Percentiles rank a stretch among this genome's conserved stretches.
Evolutionary conservation across 257 asterid genomes (phyloP).

Genomic region (Penstemon newberryi): DNA sequence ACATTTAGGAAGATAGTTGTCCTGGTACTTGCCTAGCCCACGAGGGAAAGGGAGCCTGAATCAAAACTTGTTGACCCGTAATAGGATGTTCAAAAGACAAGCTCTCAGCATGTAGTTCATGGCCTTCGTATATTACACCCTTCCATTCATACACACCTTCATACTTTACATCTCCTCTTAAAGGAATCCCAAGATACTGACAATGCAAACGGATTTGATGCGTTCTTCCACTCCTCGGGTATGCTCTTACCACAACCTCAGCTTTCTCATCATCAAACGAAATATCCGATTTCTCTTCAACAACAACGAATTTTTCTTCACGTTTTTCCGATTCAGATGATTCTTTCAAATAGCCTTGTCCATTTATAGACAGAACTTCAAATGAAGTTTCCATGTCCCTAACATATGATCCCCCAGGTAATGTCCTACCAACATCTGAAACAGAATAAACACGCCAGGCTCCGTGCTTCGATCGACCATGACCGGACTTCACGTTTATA

Average conservation of each 20-base stretch:
- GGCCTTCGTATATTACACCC: slow-evolving; percentile 59
- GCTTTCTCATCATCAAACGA: slow-evolving; percentile 46
- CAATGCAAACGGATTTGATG: slow-evolving; percentile 96
- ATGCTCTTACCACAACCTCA: slow-evolving; percentile 71
- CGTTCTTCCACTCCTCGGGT: slow-evolving; percentile 86
- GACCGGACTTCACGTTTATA: slow-evolving; percentile 67
- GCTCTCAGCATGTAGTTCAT: slow-evolving; percentile 92
- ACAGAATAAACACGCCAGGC: slow-evolving; percentile 94
- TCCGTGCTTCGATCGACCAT: slow-evolving; percentile 87
- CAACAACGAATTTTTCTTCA: slow-evolving; percentile 39
- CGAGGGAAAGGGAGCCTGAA: slow-evolving; percentile 73
- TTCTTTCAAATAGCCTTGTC: slow-evolving; percentile 35
- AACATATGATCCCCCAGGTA: slow-evolving; percentile 84
- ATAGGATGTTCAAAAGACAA: slow-evolving; percentile 84
- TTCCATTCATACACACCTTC: slow-evolving; percentile 89
- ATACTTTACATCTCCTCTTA: slow-evolving; percentile 85
- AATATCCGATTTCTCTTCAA: slow-evolving; percentile 55
- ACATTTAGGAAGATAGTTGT: slow-evolving; percentile 26
- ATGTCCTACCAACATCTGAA: slow-evolving; percentile 66
- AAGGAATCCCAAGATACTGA: slow-evolving; percentile 85
- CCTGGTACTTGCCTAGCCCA: slow-evolving; percentile 57
- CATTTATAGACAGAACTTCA: slow-evolving; percentile 63
- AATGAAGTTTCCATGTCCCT: slow-evolving; percentile 83
- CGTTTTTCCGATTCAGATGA: slow-evolving; percentile 32
- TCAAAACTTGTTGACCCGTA: slow-evolving; percentile 51